These are phyloP conservation scores for Pezicula radicicola DNA, from an alignment of 2,329 filamentous ascomycete species.

Conservation along the genomic window DNA sequence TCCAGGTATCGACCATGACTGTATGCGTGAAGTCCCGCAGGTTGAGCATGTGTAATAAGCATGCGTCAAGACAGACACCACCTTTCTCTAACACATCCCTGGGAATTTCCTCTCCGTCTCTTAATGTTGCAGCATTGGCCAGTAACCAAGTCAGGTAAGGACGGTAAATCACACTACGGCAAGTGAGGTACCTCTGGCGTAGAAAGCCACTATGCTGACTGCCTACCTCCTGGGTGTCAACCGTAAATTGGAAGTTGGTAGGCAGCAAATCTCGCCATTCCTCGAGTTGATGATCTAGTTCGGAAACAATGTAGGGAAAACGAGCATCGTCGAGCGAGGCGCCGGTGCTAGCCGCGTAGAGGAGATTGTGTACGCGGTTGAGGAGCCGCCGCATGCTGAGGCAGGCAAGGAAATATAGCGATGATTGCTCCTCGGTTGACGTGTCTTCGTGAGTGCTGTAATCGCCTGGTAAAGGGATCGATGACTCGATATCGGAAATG, in stretches of 20 bases:
- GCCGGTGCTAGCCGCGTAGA: conserved; percentile 44
- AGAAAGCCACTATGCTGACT: conserved; percentile 46
- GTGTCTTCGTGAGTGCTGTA: conserved; percentile 5
- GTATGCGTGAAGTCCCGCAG: conserved; percentile 46
- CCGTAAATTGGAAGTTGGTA: conserved; percentile 37
- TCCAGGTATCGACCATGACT: conserved; percentile 51
- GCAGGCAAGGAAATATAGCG: conserved; percentile 50
- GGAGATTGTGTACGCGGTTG: conserved; percentile 44
- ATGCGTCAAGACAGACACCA: conserved; percentile 43
- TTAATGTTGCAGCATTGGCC: background rate
- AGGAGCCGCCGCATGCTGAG: conserved; percentile 48
- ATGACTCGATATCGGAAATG: conserved; percentile 48
- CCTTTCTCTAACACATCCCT: conserved; percentile 39
- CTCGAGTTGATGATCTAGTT: conserved; percentile 45
- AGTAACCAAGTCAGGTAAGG: conserved; percentile 49
- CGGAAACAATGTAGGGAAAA: conserved; percentile 45
- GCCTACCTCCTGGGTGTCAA: conserved; percentile 27
- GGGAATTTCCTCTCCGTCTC: conserved; percentile 11
- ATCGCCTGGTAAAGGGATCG: conserved; percentile 43
- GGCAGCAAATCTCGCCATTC: conserved; percentile 47
- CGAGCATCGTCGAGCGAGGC: conserved; percentile 40
- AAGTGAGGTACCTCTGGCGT: conserved; percentile 48
- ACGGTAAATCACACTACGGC: conserved; percentile 48
- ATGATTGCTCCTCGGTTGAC: conserved; percentile 40
- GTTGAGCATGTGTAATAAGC: conserved; percentile 45